Conservation (phyloP, 2,329 filamentous ascomycete genomes). For the Colletotrichum shisoi region DNA sequence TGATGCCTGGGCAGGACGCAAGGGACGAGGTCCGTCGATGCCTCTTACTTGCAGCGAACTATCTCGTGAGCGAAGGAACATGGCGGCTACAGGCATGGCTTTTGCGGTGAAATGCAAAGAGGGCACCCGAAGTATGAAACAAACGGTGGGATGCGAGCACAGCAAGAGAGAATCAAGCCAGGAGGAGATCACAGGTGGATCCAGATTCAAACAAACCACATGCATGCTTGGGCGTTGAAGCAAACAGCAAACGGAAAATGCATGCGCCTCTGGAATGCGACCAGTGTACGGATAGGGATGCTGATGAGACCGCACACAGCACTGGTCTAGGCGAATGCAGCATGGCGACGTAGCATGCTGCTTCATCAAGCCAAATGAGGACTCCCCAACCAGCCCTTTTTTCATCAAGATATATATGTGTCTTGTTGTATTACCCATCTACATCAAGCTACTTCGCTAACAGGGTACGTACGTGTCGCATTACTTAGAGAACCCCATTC, state of each 20-base stretch:
- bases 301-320: conserved; percentile 31
- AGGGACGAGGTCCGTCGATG: not conserved
- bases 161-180: not conserved
- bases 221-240: conserved; percentile 18
- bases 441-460: not conserved
- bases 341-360: conserved; percentile 17
- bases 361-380: conserved; percentile 17
- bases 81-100: not conserved
- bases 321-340: conserved; percentile 35
- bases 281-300: conserved; percentile 33
- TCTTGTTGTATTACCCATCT: not conserved
- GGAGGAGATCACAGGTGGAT: conserved; percentile 30
- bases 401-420: not conserved
- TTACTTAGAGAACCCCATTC: not conserved
- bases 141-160: conserved; percentile 1
- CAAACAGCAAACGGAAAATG: conserved; percentile 21
- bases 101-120: not conserved
- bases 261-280: conserved; percentile 32
- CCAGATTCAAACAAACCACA: conserved; percentile 4
- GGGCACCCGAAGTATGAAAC: not conserved
- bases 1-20: not conserved
- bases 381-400: not conserved
- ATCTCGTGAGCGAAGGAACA: not conserved
- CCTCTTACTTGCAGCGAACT: not conserved
- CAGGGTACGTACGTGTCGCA: not conserved